These are phyloP conservation scores for Elaeagnus macrophylla DNA, from an alignment of 306 rosid genomes.

Conservation along the genomic window DNA sequence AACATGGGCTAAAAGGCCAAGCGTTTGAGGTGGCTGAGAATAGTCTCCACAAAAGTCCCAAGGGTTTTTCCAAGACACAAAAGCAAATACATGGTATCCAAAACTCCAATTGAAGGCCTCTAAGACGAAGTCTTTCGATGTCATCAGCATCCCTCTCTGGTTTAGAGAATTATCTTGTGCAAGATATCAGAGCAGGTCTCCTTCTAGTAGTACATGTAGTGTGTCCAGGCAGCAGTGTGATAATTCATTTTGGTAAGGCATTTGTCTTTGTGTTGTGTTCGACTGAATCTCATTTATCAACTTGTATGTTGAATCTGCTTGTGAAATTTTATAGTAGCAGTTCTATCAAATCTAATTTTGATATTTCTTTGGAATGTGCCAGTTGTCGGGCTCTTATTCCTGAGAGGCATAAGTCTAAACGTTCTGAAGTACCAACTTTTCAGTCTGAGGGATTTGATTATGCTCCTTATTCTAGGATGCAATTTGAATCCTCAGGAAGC, in stretches of 20 bases:
- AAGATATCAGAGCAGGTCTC: conserved; percentile 59
- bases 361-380: conserved; percentile 20
- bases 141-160: conserved; percentile 62
- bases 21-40: conserved; percentile 28
- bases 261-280: conserved; percentile 13
- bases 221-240: conserved; percentile 42
- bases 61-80: conserved; percentile 45
- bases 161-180: conserved; percentile 26
- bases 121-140: conserved; percentile 79
- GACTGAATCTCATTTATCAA: conserved; percentile 6
- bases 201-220: conserved; percentile 44
- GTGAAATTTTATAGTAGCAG: too few species aligned
- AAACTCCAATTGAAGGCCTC: conserved; percentile 44
- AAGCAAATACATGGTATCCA: conserved; percentile 42
- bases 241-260: conserved; percentile 59
- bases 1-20: conserved; percentile 31
- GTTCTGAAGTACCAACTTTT: conserved; percentile 27
- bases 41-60: conserved; percentile 38
- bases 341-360: conserved; percentile 3
- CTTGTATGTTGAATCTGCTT: neutral
- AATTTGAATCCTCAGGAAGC: conserved; percentile 58
- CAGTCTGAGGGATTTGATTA: conserved; percentile 50
- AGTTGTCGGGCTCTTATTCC: conserved; percentile 44
- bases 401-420: conserved; percentile 39
- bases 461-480: conserved; percentile 49